phyloP scores from a whole-genome alignment of 768 basidiomycete species.

The Stropharia rugosoannulata region DNA sequence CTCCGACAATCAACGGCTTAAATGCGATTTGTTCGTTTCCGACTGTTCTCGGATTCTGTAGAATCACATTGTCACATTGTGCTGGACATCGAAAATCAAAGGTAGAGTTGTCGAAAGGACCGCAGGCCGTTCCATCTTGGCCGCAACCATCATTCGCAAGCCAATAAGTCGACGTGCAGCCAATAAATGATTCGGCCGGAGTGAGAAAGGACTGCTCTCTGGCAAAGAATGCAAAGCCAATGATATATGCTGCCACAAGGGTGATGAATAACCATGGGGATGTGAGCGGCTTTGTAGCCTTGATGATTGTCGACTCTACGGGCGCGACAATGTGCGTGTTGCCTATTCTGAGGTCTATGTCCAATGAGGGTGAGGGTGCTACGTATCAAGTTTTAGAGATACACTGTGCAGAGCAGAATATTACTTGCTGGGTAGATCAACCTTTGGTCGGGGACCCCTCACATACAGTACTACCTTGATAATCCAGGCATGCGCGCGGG shows the following conservation, averaged over 20 bases:
- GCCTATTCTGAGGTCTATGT: slow-evolving; percentile 42
- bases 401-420: background rate
- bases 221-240: slow-evolving; percentile 70
- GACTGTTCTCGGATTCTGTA: slow-evolving; percentile 74
- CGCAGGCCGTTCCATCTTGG: slow-evolving; percentile 63
- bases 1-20: slow-evolving; percentile 81
- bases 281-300: slow-evolving; percentile 51
- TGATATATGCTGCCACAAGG: slow-evolving; percentile 61
- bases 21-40: slow-evolving; percentile 66
- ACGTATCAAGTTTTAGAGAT: slow-evolving; percentile 5
- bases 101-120: slow-evolving; percentile 57
- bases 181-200: slow-evolving; percentile 60
- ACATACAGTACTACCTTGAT: slow-evolving; percentile 30
- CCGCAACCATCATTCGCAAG: slow-evolving; percentile 69
- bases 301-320: slow-evolving; percentile 56
- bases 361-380: slow-evolving; percentile 58
- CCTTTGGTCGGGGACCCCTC: slow-evolving; percentile 62
- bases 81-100: slow-evolving; percentile 84
- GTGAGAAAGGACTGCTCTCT: slow-evolving; percentile 73
- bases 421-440: slow-evolving; percentile 45
- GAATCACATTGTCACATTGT: slow-evolving; percentile 57
- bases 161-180: slow-evolving; percentile 75
- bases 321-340: slow-evolving; percentile 36
- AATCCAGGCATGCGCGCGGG: slow-evolving; percentile 17
- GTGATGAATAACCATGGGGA: slow-evolving; percentile 53